Base-by-base conservation (phyloP, 208 protist genomes). In the Sergeia podlipaevii region DNA sequence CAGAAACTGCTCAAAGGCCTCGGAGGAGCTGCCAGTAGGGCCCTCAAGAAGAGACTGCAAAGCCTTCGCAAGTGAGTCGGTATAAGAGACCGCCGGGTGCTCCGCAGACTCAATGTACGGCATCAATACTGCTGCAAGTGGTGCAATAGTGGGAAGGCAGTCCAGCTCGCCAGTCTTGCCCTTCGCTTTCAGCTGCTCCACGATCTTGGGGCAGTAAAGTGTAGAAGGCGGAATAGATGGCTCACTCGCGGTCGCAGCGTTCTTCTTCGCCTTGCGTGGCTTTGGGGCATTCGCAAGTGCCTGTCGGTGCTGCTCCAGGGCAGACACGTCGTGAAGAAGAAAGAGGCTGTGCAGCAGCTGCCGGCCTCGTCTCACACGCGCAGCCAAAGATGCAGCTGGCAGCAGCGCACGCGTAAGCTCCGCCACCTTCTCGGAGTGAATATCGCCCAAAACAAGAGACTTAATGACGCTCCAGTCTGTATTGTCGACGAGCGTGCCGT, bases 371-470 rank as follows among this genome's bases (percentile, higher is more conserved):
- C 59, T 48, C 32, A 84, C 46, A 41, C 80, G 73, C 39, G 57
- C 60, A 7, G 59, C 58, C 15, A 32, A 43, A 15, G 65, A 48
- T 21, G 80, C 75, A 60, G 85, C 70, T 2, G 50, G 42, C 41
- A 89, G 70, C 17, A 90, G 59, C 41, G 66, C 43, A 29, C 83
- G 61, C 3, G 78, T 74, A 42, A 91, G 68, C 21, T 49, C 41
- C 47, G 62, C 36, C 30, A 84, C 80, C 59, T 77, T 71, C 11
- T 70, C 32, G 18, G 70, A 69, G 58, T 87, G 82, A 27, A 91
- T 91, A 57, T 89, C 75, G 37, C 77, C 87, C 21, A 91, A 71
- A 3, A 94, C 57, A 47, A 88, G 47, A 7, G 87, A 84, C 23
- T 65, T 56, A 32, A 69, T 69, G 24, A 86, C 71, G 2, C 70